Evolutionary conservation across 2,329 filamentous ascomycete species (phyloP).

Genomic region (Aspergillus japonicus): DNA sequence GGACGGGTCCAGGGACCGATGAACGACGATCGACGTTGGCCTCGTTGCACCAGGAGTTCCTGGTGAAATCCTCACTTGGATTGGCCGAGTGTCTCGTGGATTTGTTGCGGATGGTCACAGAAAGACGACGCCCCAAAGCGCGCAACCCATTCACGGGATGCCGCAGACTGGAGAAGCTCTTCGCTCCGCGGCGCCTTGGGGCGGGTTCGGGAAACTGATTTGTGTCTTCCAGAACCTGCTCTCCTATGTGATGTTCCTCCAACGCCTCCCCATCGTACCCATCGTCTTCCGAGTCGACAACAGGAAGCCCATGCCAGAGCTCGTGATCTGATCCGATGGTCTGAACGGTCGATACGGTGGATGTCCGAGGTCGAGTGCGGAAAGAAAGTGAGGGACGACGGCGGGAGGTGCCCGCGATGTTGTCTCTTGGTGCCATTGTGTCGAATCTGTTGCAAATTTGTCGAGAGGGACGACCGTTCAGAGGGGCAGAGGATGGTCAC

Average conservation of each 20-base stretch:
- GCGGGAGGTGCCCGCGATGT: constrained; percentile 26
- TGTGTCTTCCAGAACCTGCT: constrained; percentile 32
- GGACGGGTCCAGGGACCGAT: constrained; percentile 36
- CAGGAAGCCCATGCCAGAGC: constrained; percentile 25
- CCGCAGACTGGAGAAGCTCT: constrained; percentile 44
- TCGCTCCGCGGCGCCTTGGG: constrained; percentile 36
- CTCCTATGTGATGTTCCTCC: not conserved
- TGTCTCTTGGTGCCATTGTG: constrained; percentile 35
- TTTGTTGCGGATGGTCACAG: constrained; percentile 41
- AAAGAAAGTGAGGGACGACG: constrained; percentile 42
- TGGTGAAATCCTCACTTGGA: constrained; percentile 18
- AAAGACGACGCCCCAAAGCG: constrained; percentile 42
- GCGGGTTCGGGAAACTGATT: constrained; percentile 31
- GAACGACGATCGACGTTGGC: constrained; percentile 36
- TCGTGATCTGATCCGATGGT: constrained; percentile 23
- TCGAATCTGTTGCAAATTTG: constrained; percentile 8
- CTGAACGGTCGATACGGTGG: constrained; percentile 26
- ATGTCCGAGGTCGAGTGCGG: constrained; percentile 39
- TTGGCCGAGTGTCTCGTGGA: constrained; percentile 31
- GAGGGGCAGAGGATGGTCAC: constrained; percentile 10
- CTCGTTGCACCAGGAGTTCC: constrained; percentile 27
- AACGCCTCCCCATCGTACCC: constrained; percentile 19
- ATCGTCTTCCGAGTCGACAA: constrained; percentile 24
- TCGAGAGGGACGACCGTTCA: not conserved
- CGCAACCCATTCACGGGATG: constrained; percentile 44